Percentiles rank a stretch among this genome's conserved stretches.
Evolutionary conservation across 306 rosid genomes (phyloP).

Genomic region (Prunus mume): DNA sequence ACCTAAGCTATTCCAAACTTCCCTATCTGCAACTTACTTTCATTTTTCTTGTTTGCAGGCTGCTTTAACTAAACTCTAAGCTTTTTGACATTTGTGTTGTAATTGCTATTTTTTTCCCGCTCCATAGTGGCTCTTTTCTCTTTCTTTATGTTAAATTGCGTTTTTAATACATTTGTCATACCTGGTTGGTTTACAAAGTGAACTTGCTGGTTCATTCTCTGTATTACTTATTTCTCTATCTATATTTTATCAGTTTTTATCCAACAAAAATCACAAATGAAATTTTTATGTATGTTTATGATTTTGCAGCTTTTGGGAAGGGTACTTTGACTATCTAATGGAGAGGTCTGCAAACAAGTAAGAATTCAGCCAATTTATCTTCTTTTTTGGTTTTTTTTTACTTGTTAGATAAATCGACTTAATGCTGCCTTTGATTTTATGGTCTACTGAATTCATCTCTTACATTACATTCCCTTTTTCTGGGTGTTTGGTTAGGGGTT

Average conservation of each 20-base stretch:
- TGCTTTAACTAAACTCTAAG: background rate
- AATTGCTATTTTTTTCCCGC: background rate
- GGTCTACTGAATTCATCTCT: background rate
- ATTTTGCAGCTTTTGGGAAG: constrained; percentile 90
- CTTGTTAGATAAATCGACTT: background rate
- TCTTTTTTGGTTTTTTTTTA: background rate
- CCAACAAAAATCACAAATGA: background rate
- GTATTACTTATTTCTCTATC: background rate
- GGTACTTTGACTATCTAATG: constrained; percentile 91
- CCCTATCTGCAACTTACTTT: background rate
- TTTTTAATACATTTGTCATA: constrained; percentile 15
- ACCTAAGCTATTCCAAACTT: background rate
- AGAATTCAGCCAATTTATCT: constrained; percentile 18
- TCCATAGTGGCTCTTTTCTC: background rate
- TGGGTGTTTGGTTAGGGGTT: background rate
- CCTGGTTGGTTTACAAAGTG: background rate
- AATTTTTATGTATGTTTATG: background rate
- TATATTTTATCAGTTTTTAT: background rate
- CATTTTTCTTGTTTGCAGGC: background rate
- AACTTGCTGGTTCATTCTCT: background rate
- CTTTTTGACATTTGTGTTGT: background rate
- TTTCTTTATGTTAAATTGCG: background rate
- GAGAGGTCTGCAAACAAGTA: constrained; percentile 86
- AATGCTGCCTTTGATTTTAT: background rate
- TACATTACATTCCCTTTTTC: background rate